Conservation (phyloP, 371 early-diverging fungal genomes). For the Apophysomyces sp. region DNA sequence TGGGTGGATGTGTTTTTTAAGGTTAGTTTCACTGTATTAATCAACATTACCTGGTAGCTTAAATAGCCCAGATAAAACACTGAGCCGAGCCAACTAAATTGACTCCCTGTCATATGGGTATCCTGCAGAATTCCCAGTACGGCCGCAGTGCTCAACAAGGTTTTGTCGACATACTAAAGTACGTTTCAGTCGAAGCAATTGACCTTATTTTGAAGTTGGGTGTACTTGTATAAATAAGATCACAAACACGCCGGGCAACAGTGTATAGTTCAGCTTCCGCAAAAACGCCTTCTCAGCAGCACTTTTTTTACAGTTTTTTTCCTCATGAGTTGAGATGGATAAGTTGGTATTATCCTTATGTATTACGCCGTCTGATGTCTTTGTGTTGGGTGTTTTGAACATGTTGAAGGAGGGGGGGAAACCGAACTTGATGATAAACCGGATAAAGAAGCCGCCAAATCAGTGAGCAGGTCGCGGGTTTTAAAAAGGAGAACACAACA, state of each 20-base stretch:
- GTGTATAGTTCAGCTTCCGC: constrained; percentile 14
- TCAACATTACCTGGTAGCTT: neutral
- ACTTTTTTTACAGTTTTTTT: neutral
- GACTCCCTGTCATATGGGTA: constrained; percentile 7
- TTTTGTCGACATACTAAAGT: constrained; percentile 35
- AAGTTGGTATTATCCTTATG: neutral
- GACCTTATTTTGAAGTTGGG: neutral
- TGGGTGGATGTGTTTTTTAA: too few relatives aligned
- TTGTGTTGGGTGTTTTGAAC: neutral
- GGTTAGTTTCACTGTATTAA: too few relatives aligned
- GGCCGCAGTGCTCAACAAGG: constrained; percentile 20
- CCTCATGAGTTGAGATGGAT: neutral
- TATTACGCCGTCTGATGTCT: neutral
- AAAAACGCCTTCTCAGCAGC: constrained; percentile 8
- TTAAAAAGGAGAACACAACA: neutral
- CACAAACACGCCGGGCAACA: constrained; percentile 10
- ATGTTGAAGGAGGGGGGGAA: neutral
- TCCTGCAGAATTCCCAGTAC: constrained; percentile 22
- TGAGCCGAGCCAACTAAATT: constrained; percentile 31
- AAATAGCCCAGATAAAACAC: constrained; percentile 31
- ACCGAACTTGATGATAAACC: neutral
- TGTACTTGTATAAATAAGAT: constrained; percentile 22
- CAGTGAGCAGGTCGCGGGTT: neutral
- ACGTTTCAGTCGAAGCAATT: neutral
- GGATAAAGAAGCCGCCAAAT: neutral